Conservation (phyloP, 2,329 filamentous ascomycete genomes). For the Cercospora sp. region DNA sequence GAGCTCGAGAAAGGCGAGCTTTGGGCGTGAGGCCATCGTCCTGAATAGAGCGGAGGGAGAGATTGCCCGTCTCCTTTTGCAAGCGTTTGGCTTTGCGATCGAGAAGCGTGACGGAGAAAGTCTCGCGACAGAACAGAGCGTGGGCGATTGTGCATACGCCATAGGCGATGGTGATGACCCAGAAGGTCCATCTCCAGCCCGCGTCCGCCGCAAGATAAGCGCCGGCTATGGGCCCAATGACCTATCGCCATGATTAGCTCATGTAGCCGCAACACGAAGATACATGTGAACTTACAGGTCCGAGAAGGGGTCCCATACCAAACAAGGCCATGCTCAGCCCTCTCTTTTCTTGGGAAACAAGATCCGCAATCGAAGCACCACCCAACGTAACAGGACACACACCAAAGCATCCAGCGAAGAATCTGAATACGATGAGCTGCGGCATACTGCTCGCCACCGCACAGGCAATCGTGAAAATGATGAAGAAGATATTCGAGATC, state of each 20-base stretch:
- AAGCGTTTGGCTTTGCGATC: constrained; percentile 47
- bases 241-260: background rate
- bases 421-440: constrained; percentile 35
- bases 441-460: constrained; percentile 31
- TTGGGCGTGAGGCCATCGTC: constrained; percentile 42
- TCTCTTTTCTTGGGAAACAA: constrained; percentile 23
- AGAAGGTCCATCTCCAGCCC: constrained; percentile 57
- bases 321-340: constrained; percentile 27
- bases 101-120: constrained; percentile 50
- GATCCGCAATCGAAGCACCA: constrained; percentile 24
- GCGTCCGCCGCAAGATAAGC: constrained; percentile 51
- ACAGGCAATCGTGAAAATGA: constrained; percentile 35
- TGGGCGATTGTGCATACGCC: constrained; percentile 34
- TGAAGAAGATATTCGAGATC: constrained; percentile 34
- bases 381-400: constrained; percentile 41
- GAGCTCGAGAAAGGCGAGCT: constrained; percentile 44
- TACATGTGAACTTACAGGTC: constrained; percentile 36
- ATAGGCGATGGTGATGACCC: constrained; percentile 45
- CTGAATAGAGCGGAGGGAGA: constrained; percentile 41
- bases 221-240: constrained; percentile 50
- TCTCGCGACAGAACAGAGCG: constrained; percentile 46
- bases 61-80: constrained; percentile 50
- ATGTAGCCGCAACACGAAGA: background rate
- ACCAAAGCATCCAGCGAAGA: constrained; percentile 51
- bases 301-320: constrained; percentile 32